phyloP scores from a whole-genome alignment of 2,329 filamentous ascomycete species.

The Fusarium udum region DNA sequence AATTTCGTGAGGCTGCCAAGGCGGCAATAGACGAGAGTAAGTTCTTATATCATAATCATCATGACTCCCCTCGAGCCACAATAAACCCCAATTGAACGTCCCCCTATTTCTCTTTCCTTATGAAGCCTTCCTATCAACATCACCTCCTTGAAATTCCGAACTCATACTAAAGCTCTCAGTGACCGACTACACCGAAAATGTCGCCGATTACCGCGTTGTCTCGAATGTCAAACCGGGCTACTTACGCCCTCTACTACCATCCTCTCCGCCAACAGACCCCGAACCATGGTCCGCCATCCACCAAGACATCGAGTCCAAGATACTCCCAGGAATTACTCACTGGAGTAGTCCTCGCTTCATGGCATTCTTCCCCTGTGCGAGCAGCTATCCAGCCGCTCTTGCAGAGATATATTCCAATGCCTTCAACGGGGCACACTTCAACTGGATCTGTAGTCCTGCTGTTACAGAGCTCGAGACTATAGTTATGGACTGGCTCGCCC shows the following conservation, averaged over 20 bases:
- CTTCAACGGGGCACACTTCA: slow-evolving; percentile 92
- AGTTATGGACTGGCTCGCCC: slow-evolving; percentile 90
- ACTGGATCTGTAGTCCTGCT: slow-evolving; percentile 94
- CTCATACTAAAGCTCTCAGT: slow-evolving; percentile 59
- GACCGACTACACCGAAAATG: slow-evolving; percentile 81
- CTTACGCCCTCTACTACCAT: slow-evolving; percentile 80
- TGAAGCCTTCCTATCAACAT: background rate
- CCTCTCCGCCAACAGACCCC: slow-evolving; percentile 68
- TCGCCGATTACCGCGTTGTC: slow-evolving; percentile 76
- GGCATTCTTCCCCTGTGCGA: slow-evolving; percentile 90
- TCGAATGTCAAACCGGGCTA: slow-evolving; percentile 87
- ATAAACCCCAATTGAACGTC: background rate
- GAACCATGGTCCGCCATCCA: slow-evolving; percentile 84
- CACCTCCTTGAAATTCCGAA: background rate
- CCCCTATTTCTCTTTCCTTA: background rate
- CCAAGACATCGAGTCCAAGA: slow-evolving; percentile 83
- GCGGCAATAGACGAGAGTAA: slow-evolving; percentile 84
- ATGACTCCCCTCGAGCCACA: slow-evolving; percentile 45
- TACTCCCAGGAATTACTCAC: slow-evolving; percentile 91
- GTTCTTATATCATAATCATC: slow-evolving; percentile 43
- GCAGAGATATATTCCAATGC: slow-evolving; percentile 92
- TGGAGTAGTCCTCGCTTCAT: slow-evolving; percentile 97
- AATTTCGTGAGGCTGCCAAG: slow-evolving; percentile 81
- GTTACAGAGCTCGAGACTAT: slow-evolving; percentile 94
- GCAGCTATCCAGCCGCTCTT: slow-evolving; percentile 84